Evolutionary conservation across 2,329 filamentous ascomycete species (phyloP), one percentile per base, ranked within the genome.

Genomic region (Aureobasidium sp.): DNA sequence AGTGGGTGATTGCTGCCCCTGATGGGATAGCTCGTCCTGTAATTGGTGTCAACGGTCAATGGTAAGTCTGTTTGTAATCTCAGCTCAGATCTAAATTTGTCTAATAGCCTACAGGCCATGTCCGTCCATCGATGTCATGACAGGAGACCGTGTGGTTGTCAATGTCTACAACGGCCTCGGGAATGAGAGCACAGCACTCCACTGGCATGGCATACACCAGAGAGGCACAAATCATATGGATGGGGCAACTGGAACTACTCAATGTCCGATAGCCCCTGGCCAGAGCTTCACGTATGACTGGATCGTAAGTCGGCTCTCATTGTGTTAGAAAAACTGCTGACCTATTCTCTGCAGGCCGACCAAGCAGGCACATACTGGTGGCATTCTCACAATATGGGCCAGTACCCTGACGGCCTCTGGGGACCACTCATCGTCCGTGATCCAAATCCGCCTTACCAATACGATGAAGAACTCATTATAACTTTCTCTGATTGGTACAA

Each of bases 401-500:
- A 88, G 63, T 86, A 87, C 8, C 83, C 86, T 0, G 88, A 91
- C 69, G 88, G 88, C 0, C 76, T 89, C 6, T 82, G 87, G 8
- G 87, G 86, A 0, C 84, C 88, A 0, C 74, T 91, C 53, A 78
- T 90, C 17, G 76, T 91, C 17, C 81, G 88, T 63, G 84, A 85
- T 47, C 77, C 77, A 4, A 76, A 83, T 6, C 80, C 82, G 65
- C 80, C 75, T 57, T 80, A 78, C 49, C 73, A 82, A 44, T 84
- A 84, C 36, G 78, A 82, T 34, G 80, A 81, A 45, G 87, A 90
- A 65, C 75, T 85, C 34, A 77, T 87, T 0, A 70, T 90, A 20
- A 87, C 88, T 65, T 73, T 90, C n/a, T 85, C 85, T n/a, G 88
- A 91, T 67, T 88, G 87, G 78, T 90, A 91, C 63, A 86, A 90